A percentile compares a stretch with the other conserved stretches of the same genome.
These are phyloP conservation scores for Pyricularia sp. DNA, from an alignment of 2,329 filamentous ascomycete genomes.

Conservation along the genomic window DNA sequence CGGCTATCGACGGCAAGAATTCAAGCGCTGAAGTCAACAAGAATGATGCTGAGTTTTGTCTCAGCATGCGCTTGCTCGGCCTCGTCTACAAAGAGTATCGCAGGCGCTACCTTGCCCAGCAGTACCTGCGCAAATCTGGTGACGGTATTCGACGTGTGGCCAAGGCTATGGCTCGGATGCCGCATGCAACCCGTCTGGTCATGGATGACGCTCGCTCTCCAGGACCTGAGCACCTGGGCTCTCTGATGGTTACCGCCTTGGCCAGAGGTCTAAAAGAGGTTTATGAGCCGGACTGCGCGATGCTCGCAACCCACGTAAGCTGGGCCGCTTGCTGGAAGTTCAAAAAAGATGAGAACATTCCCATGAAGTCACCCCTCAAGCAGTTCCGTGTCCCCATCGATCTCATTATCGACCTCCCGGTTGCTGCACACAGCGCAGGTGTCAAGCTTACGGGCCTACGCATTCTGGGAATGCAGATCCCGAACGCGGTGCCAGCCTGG, in stretches of 20 bases:
- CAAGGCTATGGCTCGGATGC: not conserved
- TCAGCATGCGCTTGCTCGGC: not conserved
- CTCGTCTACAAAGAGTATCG: not conserved
- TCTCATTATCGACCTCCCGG: not conserved
- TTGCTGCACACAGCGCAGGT: not conserved
- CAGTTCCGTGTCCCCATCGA: not conserved
- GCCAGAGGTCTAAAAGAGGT: not conserved
- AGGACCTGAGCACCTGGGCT: not conserved
- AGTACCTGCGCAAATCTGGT: not conserved
- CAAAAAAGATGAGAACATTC: not conserved
- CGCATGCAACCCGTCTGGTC: not conserved
- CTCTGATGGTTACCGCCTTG: not conserved
- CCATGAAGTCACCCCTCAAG: not conserved
- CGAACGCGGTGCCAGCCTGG: not conserved
- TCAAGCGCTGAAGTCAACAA: no score
- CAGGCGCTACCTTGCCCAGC: not conserved
- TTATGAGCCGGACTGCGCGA: not conserved
- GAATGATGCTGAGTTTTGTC: no score
- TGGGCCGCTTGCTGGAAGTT: not conserved
- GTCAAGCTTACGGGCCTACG: not conserved
- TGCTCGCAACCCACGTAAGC: not conserved
- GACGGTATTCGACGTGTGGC: not conserved
- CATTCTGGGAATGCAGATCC: not conserved
- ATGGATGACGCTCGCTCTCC: not conserved
- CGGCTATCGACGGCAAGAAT: no score